Evolutionary conservation across 1,284 basidiomycete species (phyloP), one percentile per base, ranked within the genome.

Genomic region (Bjerkandera adusta): DNA sequence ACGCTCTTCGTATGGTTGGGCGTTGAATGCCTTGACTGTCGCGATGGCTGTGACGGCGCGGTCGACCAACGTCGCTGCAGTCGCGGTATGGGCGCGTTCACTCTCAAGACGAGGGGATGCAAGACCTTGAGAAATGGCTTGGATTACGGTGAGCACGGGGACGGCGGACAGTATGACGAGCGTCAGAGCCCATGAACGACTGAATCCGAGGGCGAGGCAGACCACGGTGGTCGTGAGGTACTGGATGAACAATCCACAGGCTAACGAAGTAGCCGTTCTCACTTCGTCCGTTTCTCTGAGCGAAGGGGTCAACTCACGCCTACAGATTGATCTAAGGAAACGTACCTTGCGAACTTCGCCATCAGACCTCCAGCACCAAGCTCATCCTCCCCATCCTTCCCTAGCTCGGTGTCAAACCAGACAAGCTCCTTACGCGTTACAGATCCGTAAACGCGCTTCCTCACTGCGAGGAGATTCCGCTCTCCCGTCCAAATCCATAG

Each of bases 1-100:
- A 3, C 64, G 48, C 6, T 69, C 65, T 58, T 97, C 92, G 60
- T 77, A 68, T 0, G 67, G 51, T 49, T 86, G 72, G 1, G 93
- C 93, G 65, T 97, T 98, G 77, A 96, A 97, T 0, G 91, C 92
- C 65, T 99, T 99, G 66, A 99, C 90, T 0, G 95, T 97, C 3
- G 89, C 70, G 57, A 99, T 94, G 34, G 89, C 81, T 5, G 80
- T 68, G 3, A 89, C 72, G 1, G 89, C 82, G 18, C 90, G 85
- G 54, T 96, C 88, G 51, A 95, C 75, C 46, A 88, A 76, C 3
- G 89, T 85, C 0, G 90, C 85, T 0, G 90, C 87, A 5, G 75
- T 71, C 10, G 86, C 82, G 3, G 86, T 81, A 6, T 82, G 76
- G 0, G 72, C 64, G 36, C 89, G 81, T 59, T 97, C 93, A 21